These are phyloP conservation scores for Mortierella sp. DNA, from an alignment of 371 early-diverging fungal genomes.

Conservation along the genomic window DNA sequence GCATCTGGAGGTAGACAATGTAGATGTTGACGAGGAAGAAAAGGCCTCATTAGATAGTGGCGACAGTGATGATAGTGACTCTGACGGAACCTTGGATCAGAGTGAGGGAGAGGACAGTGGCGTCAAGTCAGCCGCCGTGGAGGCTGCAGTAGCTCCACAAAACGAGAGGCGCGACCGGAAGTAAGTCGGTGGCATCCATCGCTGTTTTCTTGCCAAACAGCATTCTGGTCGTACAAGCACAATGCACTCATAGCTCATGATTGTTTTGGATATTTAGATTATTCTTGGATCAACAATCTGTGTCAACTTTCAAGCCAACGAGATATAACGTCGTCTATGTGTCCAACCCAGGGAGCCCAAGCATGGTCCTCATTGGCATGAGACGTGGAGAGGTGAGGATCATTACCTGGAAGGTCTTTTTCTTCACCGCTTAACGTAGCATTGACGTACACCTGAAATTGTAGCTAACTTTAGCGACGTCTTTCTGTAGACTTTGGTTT, in stretches of 20 bases:
- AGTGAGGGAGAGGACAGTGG: conserved; percentile 13
- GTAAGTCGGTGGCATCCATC: conserved; percentile 12
- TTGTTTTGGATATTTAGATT: conserved; percentile 11
- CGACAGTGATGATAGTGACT: conserved; percentile 19
- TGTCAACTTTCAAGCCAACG: conserved; percentile 44
- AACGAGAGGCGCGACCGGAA: conserved; percentile 47
- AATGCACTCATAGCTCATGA: neutral
- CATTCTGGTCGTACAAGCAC: neutral
- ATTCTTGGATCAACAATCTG: conserved; percentile 43
- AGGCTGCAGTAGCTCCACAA: neutral
- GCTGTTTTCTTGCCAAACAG: neutral
- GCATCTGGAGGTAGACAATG: conserved; percentile 35
- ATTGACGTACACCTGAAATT: neutral
- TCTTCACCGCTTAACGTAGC: too few species aligned
- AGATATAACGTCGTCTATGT: conserved; percentile 32
- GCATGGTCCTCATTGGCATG: conserved; percentile 38
- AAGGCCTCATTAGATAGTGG: conserved; percentile 40
- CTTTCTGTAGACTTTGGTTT: conserved; percentile 60
- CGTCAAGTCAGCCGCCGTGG: neutral
- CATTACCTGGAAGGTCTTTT: neutral
- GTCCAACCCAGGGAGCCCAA: conserved; percentile 1
- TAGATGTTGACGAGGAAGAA: conserved; percentile 43
- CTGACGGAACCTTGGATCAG: conserved; percentile 2
- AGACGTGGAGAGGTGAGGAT: conserved; percentile 39
- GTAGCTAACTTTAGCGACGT: neutral